Percentiles rank a stretch among this genome's conserved stretches.
These are phyloP conservation scores for Cercospora beticola DNA, from an alignment of 2,329 filamentous ascomycete species.

Conservation along the genomic window DNA sequence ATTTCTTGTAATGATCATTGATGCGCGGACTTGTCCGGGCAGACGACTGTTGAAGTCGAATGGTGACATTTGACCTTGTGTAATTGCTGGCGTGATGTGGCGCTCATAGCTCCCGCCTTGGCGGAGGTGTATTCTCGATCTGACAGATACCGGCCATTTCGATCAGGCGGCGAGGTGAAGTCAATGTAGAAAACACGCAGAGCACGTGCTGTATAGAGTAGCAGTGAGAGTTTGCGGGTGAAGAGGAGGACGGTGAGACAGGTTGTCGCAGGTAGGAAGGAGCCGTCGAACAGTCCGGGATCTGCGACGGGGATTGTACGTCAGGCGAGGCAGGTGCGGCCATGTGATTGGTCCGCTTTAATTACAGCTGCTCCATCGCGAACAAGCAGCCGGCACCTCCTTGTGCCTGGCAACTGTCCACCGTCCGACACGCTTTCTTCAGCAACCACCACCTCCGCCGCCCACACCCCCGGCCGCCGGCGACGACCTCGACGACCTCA, in stretches of 20 bases:
- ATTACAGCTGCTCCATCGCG: constrained; percentile 1
- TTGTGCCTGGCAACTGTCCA: background rate
- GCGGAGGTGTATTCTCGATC: background rate
- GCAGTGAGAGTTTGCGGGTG: background rate
- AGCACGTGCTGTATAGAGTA: background rate
- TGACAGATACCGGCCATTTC: background rate
- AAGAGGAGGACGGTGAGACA: background rate
- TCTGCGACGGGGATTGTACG: background rate
- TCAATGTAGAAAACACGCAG: background rate
- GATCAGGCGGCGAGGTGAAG: background rate
- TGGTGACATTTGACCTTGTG: background rate
- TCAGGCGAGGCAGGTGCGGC: background rate
- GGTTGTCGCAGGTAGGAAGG: background rate
- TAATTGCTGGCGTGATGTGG: background rate
- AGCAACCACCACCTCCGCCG: background rate
- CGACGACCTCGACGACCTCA: constrained; percentile 8
- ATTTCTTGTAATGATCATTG: background rate
- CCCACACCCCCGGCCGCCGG: background rate
- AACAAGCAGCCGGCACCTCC: background rate
- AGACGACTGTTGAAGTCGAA: background rate
- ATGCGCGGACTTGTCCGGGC: background rate
- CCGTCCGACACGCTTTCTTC: background rate
- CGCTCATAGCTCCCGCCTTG: background rate
- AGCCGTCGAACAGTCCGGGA: background rate
- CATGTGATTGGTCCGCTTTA: constrained; percentile 3